These are phyloP conservation scores for Irpex rosettiformis DNA, from an alignment of 1,284 basidiomycete species.

Conservation along the genomic window DNA sequence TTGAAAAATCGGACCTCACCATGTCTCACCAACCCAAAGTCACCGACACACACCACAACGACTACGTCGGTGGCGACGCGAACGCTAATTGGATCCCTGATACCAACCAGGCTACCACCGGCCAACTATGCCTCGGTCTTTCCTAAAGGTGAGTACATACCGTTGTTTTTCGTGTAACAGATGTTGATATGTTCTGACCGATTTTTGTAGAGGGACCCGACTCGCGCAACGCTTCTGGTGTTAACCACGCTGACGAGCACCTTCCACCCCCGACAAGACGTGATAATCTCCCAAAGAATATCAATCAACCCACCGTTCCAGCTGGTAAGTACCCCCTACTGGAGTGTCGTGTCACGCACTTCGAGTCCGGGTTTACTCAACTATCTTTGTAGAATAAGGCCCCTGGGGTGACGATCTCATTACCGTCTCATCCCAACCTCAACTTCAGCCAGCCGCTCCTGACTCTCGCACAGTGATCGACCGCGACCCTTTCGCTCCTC, in stretches of 20 bases:
- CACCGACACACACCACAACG: constrained; percentile 25
- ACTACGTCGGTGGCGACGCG: constrained; percentile 28
- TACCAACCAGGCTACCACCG: constrained; percentile 26
- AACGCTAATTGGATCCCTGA: constrained; percentile 25
- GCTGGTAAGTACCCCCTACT: constrained; percentile 21
- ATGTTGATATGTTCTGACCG: background rate
- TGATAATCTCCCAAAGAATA: constrained; percentile 20
- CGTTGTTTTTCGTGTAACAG: background rate
- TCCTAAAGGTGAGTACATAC: constrained; percentile 18
- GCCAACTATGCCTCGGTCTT: constrained; percentile 25
- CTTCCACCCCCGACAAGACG: constrained; percentile 26
- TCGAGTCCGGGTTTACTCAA: no score
- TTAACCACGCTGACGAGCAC: constrained; percentile 23
- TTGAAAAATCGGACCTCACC: constrained; percentile 4
- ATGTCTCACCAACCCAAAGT: constrained; percentile 16
- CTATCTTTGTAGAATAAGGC: constrained; percentile 13
- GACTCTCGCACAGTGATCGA: constrained; percentile 28
- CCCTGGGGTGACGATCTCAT: constrained; percentile 14
- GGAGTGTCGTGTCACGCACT: no score
- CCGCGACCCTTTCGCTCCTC: constrained; percentile 23
- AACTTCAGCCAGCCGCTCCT: constrained; percentile 21
- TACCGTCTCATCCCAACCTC: constrained; percentile 6
- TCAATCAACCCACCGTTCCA: constrained; percentile 14
- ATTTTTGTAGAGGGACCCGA: constrained; percentile 1
- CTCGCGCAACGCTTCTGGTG: constrained; percentile 1